Evolutionary conservation across 371 early-diverging fungal genomes (phyloP).

Genomic region (Rhizopus microsporus): DNA sequence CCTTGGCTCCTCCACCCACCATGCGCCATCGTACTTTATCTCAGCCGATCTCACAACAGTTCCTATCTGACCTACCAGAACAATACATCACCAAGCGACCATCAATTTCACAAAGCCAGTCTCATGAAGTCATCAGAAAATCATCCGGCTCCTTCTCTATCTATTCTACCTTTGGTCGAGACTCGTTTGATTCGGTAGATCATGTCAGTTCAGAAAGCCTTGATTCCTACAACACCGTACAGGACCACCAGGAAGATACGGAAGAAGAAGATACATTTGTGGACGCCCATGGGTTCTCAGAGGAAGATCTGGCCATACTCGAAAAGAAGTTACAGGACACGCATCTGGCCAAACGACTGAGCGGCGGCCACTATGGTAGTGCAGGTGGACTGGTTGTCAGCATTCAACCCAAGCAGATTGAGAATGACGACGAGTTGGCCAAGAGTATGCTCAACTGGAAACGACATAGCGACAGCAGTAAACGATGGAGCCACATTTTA

Average conservation of each 20-base stretch:
- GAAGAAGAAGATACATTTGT: constrained; percentile 30
- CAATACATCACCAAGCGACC: constrained; percentile 18
- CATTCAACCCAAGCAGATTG: constrained; percentile 13
- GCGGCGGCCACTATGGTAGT: constrained; percentile 52
- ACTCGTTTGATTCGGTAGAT: constrained; percentile 17
- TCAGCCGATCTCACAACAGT: constrained; percentile 11
- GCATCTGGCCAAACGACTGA: constrained; percentile 43
- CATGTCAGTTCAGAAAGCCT: constrained; percentile 14
- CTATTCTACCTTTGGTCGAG: constrained; percentile 28
- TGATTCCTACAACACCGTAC: constrained; percentile 19
- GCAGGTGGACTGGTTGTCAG: constrained; percentile 49
- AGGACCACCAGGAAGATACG: constrained; percentile 8
- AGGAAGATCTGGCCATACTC: constrained; percentile 22
- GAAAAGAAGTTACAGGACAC: constrained; percentile 6
- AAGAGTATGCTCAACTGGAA: constrained; percentile 48
- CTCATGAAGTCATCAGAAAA: neutral
- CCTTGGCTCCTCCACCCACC: constrained; percentile 27
- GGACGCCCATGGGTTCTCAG: constrained; percentile 20
- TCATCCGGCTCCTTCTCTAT: constrained; percentile 16
- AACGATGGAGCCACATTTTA: constrained; percentile 14
- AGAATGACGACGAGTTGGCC: constrained; percentile 23
- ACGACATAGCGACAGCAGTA: constrained; percentile 29
- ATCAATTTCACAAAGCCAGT: neutral
- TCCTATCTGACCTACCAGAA: constrained; percentile 18
- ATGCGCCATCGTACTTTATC: constrained; percentile 5